These are phyloP conservation scores for Calycina herbarum DNA, from an alignment of 2,329 filamentous ascomycete species.

Conservation along the genomic window DNA sequence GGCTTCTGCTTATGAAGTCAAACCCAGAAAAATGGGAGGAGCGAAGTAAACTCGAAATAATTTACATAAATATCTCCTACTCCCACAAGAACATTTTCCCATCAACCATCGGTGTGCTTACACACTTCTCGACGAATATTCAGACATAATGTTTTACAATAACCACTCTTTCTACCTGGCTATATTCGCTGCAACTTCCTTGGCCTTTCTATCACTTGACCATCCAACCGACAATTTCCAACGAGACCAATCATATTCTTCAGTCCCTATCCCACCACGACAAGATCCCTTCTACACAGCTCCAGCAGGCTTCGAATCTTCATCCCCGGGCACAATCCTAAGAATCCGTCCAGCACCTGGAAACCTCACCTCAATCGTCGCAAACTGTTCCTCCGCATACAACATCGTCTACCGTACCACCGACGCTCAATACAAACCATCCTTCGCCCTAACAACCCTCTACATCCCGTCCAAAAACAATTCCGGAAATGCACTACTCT, in stretches of 20 bases:
- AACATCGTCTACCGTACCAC: conserved; percentile 45
- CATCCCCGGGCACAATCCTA: conserved; percentile 39
- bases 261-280: conserved; percentile 34
- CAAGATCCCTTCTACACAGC: conserved; percentile 41
- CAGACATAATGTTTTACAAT: no score
- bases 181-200: no score
- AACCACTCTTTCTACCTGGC: no score
- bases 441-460: conserved; percentile 42
- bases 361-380: conserved; percentile 23
- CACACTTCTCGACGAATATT: no score
- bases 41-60: no score
- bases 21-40: no score
- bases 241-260: not conserved
- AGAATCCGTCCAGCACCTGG: conserved; percentile 35
- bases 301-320: conserved; percentile 32
- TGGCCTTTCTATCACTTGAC: not conserved
- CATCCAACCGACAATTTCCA: not conserved
- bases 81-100: no score
- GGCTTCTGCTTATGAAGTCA: no score
- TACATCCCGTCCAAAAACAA: conserved; percentile 23
- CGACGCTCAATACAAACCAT: conserved; percentile 40
- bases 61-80: no score
- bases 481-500: conserved; percentile 37
- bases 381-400: conserved; percentile 23
- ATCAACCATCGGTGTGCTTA: no score